phyloP scores from a whole-genome alignment of 306 rosid species.

The Styphnolobium japonicum region DNA sequence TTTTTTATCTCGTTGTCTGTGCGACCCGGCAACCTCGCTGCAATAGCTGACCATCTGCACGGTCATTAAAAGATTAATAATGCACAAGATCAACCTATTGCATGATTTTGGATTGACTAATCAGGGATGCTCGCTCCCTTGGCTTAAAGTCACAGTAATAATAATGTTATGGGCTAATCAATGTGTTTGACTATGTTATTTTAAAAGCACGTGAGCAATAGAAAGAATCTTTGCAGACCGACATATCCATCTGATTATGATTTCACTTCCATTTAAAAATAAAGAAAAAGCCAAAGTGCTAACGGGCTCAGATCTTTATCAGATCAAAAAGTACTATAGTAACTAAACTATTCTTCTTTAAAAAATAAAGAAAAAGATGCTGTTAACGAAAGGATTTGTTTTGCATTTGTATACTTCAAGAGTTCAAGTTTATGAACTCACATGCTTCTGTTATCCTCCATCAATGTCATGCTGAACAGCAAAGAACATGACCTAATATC shows the following conservation, averaged over 20 bases:
- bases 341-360: background rate
- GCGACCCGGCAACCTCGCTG: constrained; percentile 79
- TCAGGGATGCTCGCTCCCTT: background rate
- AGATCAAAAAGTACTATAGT: background rate
- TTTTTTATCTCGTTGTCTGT: constrained; percentile 92
- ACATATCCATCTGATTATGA: background rate
- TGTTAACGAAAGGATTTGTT: background rate
- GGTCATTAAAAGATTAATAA: background rate
- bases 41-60: constrained; percentile 88
- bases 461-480: background rate
- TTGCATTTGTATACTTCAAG: background rate
- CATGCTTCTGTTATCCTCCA: background rate
- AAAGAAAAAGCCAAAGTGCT: background rate
- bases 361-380: background rate
- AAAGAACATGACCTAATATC: background rate
- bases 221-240: constrained; percentile 34
- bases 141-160: background rate
- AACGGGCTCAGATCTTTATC: background rate
- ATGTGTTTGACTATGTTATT: background rate
- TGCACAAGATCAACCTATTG: background rate
- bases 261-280: constrained; percentile 21
- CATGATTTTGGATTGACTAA: background rate
- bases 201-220: constrained; percentile 14
- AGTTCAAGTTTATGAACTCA: background rate
- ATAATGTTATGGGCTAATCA: background rate